Base-by-base conservation (phyloP, 805 yeast genomes). In the Wickerhamomyces bisporus region DNA sequence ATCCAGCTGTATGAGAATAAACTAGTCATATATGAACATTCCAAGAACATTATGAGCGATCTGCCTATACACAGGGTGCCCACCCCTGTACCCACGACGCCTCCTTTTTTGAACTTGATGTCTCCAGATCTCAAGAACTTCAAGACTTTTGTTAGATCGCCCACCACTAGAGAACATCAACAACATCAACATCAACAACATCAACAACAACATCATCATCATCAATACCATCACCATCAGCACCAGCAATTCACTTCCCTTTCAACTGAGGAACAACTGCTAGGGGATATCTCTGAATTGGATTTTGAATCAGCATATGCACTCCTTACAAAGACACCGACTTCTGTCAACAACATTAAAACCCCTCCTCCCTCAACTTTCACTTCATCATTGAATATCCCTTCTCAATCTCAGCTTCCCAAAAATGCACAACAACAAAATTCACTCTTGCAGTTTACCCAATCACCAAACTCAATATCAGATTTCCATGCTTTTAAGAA, bases 301-400 rank as follows among this genome's bases (percentile, higher is more conserved):
- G 60, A 55, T 32, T 55, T 55, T 32, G 60, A 55, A 19, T 32
- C 53, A 2, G 60, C 60, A 1, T 55, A 55, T 41, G 57, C 53
- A 2, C 34, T 55, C 3, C 31, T 55, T n/a, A 52, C 55, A 5
- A 47, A 44, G 31, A 44, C 55, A 2, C 58, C 55, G 4, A 38
- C 35, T 10, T 41, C 30, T 6, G 5, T 7, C 19, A 6, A 41
- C 32, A 39, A 40, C 21, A 29, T 18, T 11, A 38, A 34, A 8
- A 12, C 38, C 5, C 28, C 36, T 15, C 44, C 41, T 8, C 9
- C 31, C 9, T 14, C 39, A 29, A 20, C n/a, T 12, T 41, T 32
- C 25, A 40, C 34, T n/a, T 36, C 10, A 23, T 24, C 24, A 27
- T 9, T 15, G 20, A 25, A 25, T 20, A 19, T 7, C 32, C 31